Percentiles rank a stretch among this genome's conserved stretches.
These are phyloP conservation scores for Eleusine indica DNA, from an alignment of 176 grass and related monocot species.

Conservation along the genomic window DNA sequence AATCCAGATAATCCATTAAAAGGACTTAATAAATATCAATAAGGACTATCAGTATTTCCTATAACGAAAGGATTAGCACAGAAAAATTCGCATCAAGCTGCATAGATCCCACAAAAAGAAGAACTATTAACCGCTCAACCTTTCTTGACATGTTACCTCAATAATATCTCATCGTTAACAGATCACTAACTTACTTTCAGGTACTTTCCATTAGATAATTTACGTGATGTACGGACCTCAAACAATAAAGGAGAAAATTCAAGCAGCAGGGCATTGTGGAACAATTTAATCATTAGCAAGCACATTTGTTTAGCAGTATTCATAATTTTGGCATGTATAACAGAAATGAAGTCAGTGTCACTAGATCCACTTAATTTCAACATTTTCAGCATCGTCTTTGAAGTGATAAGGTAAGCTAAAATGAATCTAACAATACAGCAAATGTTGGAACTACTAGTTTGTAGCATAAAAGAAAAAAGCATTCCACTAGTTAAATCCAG, in stretches of 20 bases:
- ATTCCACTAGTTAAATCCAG: background rate
- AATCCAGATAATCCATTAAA: background rate
- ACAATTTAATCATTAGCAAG: slow-evolving; percentile 44
- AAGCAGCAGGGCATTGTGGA: background rate
- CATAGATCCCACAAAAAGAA: background rate
- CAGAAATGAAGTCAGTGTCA: slow-evolving; percentile 56
- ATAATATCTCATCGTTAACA: slow-evolving; percentile 7
- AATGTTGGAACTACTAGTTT: background rate
- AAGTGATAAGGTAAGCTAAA: slow-evolving; percentile 56
- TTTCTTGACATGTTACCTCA: background rate
- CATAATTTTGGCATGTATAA: slow-evolving; percentile 60
- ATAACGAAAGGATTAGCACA: too few relatives aligned
- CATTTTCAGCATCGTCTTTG: slow-evolving; percentile 56
- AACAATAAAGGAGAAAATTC: slow-evolving; percentile 19
- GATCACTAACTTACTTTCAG: slow-evolving; percentile 34
- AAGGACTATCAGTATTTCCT: too few relatives aligned
- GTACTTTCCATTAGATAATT: slow-evolving; percentile 53
- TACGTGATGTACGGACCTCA: slow-evolving; percentile 21
- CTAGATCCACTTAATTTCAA: slow-evolving; percentile 72
- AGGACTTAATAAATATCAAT: background rate
- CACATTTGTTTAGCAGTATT: slow-evolving; percentile 47
- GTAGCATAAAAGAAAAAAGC: background rate
- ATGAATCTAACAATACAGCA: background rate
- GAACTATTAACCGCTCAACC: background rate
- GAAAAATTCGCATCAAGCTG: background rate